Conservation (phyloP, 2,329 filamentous ascomycete genomes). For the Exophiala bonariae region DNA sequence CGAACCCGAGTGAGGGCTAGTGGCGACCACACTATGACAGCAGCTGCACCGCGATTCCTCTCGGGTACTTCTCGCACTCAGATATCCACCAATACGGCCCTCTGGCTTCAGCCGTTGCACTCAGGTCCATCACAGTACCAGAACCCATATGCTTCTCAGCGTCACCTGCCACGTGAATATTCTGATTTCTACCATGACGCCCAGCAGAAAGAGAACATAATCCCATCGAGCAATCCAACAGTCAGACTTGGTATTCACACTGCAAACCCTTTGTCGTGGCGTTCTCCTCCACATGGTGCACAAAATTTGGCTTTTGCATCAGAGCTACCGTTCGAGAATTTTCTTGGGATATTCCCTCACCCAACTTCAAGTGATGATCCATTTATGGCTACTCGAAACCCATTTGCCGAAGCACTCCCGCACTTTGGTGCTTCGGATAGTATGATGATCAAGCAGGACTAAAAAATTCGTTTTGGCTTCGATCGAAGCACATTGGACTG, state of each 20-base stretch:
- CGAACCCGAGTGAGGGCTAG: conserved; percentile 2
- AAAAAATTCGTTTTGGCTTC: background rate
- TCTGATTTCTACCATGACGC: conserved; percentile 14
- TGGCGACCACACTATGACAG: conserved; percentile 13
- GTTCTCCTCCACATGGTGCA: conserved; percentile 10
- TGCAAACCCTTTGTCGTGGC: conserved; percentile 22
- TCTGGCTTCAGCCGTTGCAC: conserved; percentile 26
- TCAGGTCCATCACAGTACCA: conserved; percentile 18
- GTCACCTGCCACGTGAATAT: conserved; percentile 13
- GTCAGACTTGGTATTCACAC: conserved; percentile 1
- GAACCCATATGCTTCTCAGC: conserved; percentile 13
- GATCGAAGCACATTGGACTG: conserved; percentile 1
- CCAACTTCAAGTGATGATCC: conserved; percentile 17
- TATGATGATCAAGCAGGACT: background rate
- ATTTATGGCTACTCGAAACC: conserved; percentile 22
- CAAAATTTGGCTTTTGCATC: conserved; percentile 5
- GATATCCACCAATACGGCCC: conserved; percentile 11
- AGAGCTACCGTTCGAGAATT: conserved; percentile 20
- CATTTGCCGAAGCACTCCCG: conserved; percentile 17
- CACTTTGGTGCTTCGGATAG: conserved; percentile 11
- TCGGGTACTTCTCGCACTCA: conserved; percentile 9
- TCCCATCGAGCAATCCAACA: conserved; percentile 3
- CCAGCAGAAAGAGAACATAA: conserved; percentile 21
- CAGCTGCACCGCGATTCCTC: conserved; percentile 10
- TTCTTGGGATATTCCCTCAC: conserved; percentile 17